Evolutionary conservation across 176 grass and related monocot genomes (phyloP).

Genomic region (Rhynchospora breviuscula): DNA sequence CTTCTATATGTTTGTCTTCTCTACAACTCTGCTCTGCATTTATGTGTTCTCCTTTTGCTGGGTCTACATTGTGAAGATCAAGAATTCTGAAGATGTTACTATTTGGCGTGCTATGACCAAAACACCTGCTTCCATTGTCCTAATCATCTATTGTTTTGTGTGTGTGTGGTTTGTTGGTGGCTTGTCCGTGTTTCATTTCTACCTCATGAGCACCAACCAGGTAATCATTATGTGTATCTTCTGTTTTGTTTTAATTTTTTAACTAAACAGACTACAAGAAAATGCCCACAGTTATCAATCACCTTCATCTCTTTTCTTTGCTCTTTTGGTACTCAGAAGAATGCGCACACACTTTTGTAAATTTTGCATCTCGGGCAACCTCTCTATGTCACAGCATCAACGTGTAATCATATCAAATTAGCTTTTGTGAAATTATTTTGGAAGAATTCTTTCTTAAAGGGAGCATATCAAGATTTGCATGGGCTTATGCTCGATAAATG

Average conservation of each 20-base stretch:
- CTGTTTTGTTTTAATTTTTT: neutral
- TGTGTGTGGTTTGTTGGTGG: constrained; percentile 94
- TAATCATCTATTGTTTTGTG: constrained; percentile 87
- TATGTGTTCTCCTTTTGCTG: constrained; percentile 89
- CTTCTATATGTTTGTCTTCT: constrained; percentile 99
- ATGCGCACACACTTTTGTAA: too few species aligned
- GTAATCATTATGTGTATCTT: constrained; percentile 27
- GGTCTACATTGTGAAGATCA: constrained; percentile 87
- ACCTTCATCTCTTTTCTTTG: neutral
- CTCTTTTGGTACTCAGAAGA: too few species aligned
- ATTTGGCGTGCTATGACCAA: constrained; percentile 89
- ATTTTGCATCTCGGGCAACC: neutral
- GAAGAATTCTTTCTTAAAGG: neutral
- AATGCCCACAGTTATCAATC: neutral
- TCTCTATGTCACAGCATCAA: neutral
- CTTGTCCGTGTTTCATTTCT: constrained; percentile 87
- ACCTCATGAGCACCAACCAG: constrained; percentile 92
- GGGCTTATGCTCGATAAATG: neutral
- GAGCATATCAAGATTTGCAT: neutral
- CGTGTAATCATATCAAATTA: neutral
- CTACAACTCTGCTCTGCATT: constrained; percentile 71
- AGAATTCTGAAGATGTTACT: constrained; percentile 50
- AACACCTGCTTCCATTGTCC: constrained; percentile 67
- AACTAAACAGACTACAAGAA: neutral
- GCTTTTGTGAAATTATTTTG: neutral